A percentile compares a stretch with the other conserved stretches of the same genome.
Conservation (phyloP, 2,329 filamentous ascomycete species). For the Cladosporium sp. region DNA sequence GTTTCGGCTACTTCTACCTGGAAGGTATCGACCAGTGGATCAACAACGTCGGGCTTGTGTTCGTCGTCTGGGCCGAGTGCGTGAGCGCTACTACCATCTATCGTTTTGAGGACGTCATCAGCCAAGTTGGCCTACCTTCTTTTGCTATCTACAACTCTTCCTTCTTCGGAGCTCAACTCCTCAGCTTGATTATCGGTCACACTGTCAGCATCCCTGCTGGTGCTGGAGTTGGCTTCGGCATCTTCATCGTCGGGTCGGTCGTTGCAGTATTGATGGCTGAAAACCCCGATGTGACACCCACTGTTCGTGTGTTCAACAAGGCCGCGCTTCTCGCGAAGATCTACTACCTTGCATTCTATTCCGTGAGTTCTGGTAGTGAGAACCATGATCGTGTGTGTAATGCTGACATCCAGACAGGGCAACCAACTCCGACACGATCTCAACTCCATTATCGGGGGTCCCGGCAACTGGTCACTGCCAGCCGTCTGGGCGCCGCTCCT, state of each 20-base stretch:
- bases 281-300: constrained; percentile 11
- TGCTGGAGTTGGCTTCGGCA: constrained; percentile 43
- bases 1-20: constrained; percentile 55
- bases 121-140: constrained; percentile 42
- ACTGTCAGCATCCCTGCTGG: constrained; percentile 29
- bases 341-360: constrained; percentile 57
- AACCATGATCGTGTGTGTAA: not conserved
- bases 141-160: constrained; percentile 47
- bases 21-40: constrained; percentile 54
- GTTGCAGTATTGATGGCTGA: constrained; percentile 25
- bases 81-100: constrained; percentile 52
- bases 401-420: not conserved
- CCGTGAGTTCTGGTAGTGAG: constrained; percentile 39
- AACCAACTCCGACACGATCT: constrained; percentile 41
- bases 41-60: constrained; percentile 52
- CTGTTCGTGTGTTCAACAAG: constrained; percentile 4
- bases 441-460: constrained; percentile 50
- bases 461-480: constrained; percentile 55
- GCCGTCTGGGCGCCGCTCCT: constrained; percentile 48
- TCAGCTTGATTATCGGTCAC: constrained; percentile 51
- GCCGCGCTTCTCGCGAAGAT: constrained; percentile 29
- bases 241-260: constrained; percentile 43
- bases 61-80: constrained; percentile 52
- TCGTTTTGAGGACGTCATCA: constrained; percentile 46
- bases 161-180: constrained; percentile 51